Base-by-base conservation (phyloP, 768 basidiomycete species). In the Lactifluus piperatus region DNA sequence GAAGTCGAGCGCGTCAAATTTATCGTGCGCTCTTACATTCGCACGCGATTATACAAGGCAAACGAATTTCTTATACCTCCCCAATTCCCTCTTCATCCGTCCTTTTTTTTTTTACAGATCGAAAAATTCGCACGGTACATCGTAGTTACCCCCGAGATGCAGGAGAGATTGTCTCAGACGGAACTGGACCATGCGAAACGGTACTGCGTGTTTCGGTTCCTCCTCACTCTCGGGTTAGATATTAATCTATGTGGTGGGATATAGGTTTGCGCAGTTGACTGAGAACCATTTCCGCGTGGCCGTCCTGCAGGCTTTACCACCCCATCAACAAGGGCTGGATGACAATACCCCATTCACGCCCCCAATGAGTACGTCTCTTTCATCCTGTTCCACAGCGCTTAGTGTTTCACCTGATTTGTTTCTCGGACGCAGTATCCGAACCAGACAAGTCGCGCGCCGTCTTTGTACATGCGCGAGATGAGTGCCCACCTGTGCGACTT, bases 1-100 rank as follows among this genome's bases (percentile, higher is more conserved):
- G 94, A 97, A 72, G 82, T 95, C 65, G 94, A 97, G 69, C 83
- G 94, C 43, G 90, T 92, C 66, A 94, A 93, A 72, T 97, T 93
- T 68, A 81, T 95, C 56, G 83, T 97, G 26, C 75, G 94, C 57
- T 91, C 91, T 1, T 97, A 95, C 70, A 80, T 95, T 5, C 81
- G 94, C 24, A 91, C 88, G 29, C 77, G 94, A 59, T 71, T 95
- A 52, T 84, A 80, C 76, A 97, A 97, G 81, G 48, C 27, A n/a
- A 34, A n/a, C n/a, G 16, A 5, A 18, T 3, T 20, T 4, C 34
- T 10, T 22, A 0, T 20, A 56, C 8, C 24, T 44, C 29, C 27
- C 44, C 27, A 7, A 13, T 16, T 13, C 14, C 22, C 39, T 24
- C 37, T 46, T 13, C 27, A 37, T 16, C 27, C 32, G 14, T 32